A percentile compares a stretch with the other conserved stretches of the same genome.
Evolutionary conservation across 2,329 filamentous ascomycete genomes (phyloP).

Genomic region (Hypoxylon rubiginosum): DNA sequence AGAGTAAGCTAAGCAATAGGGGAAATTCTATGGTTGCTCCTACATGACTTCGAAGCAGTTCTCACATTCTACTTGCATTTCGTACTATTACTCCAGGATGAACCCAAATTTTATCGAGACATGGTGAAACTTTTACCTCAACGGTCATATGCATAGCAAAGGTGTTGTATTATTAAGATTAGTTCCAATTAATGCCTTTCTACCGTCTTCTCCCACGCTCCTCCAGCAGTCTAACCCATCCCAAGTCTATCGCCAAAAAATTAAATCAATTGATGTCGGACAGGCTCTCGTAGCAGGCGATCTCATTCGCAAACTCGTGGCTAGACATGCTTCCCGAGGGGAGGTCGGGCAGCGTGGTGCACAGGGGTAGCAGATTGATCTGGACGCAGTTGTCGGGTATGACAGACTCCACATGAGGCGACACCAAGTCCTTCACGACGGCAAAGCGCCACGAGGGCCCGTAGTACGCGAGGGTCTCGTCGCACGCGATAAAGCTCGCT

Average conservation of each 20-base stretch:
- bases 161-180: background rate
- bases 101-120: background rate
- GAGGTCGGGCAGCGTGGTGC: slow-evolving; percentile 6
- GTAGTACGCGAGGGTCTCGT: slow-evolving; percentile 19
- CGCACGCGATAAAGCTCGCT: slow-evolving; percentile 17
- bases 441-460: slow-evolving; percentile 17
- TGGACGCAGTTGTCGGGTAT: slow-evolving; percentile 21
- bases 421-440: slow-evolving; percentile 9
- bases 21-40: too few relatives aligned
- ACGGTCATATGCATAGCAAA: background rate
- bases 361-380: slow-evolving; percentile 10
- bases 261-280: background rate
- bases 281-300: background rate
- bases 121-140: background rate
- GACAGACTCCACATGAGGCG: background rate
- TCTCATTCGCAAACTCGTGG: slow-evolving; percentile 11
- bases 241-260: background rate
- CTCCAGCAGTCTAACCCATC: background rate
- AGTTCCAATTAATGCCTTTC: background rate
- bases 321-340: slow-evolving; percentile 11
- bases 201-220: background rate
- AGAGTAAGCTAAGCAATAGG: too few relatives aligned
- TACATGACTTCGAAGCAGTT: too few relatives aligned
- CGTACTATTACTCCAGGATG: background rate
- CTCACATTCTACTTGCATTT: background rate